Evolutionary conservation across 2,329 filamentous ascomycete species (phyloP).

Genomic region (Monilinia aucupariae): DNA sequence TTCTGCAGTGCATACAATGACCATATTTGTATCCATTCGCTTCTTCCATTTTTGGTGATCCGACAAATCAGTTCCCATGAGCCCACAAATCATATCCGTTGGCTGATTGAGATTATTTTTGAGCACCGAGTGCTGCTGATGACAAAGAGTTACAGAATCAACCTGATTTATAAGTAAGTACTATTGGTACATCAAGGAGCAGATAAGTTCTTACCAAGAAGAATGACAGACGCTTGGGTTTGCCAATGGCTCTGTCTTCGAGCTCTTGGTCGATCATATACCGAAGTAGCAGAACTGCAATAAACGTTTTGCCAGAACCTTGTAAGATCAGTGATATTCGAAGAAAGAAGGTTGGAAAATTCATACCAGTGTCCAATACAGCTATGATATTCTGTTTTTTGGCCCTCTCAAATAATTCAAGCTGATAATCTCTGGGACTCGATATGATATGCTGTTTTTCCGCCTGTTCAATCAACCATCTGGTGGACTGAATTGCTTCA

Average conservation of each 20-base stretch:
- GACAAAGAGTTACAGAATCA: constrained; percentile 82
- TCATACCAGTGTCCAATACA: constrained; percentile 72
- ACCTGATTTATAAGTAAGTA: constrained; percentile 35
- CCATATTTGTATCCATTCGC: constrained; percentile 61
- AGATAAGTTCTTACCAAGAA: constrained; percentile 58
- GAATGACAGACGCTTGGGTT: constrained; percentile 63
- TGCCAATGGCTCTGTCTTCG: constrained; percentile 57
- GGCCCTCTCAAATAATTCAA: constrained; percentile 83
- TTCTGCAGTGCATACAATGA: constrained; percentile 88
- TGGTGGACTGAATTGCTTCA: constrained; percentile 30
- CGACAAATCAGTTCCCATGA: constrained; percentile 58
- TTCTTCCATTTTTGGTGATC: constrained; percentile 53
- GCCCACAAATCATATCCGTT: constrained; percentile 69
- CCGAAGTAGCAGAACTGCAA: constrained; percentile 78
- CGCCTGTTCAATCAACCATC: constrained; percentile 33
- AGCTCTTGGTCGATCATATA: constrained; percentile 74
- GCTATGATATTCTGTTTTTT: constrained; percentile 84
- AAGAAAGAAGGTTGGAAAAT: constrained; percentile 37
- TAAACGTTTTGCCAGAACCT: constrained; percentile 89
- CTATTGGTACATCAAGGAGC: not conserved
- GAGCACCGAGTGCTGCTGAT: constrained; percentile 82
- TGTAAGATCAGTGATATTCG: not conserved
- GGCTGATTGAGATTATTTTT: constrained; percentile 73
- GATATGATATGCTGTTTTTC: constrained; percentile 55
- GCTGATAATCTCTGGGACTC: constrained; percentile 82